These are phyloP conservation scores for Ophiognomonia clavigignenti-juglandacearum DNA, from an alignment of 2,329 filamentous ascomycete species.

Conservation along the genomic window DNA sequence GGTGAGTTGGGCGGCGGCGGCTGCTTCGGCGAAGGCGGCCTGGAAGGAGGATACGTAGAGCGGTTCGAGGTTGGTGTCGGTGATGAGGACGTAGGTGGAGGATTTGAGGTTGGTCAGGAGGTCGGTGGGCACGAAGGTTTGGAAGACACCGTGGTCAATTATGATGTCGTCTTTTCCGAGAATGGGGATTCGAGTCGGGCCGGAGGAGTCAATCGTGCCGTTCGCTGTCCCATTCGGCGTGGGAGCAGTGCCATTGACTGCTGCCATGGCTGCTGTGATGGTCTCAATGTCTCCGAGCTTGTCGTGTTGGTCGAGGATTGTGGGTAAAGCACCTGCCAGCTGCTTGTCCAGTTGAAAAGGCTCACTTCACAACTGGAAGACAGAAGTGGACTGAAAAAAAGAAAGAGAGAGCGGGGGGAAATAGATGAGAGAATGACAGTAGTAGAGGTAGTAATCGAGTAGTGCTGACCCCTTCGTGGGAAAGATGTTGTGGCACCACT, in stretches of 20 bases:
- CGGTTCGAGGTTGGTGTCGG: conserved; percentile 84
- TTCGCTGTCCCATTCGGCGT: no score
- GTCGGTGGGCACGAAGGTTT: conserved; percentile 74
- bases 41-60: conserved; percentile 78
- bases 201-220: conserved; percentile 19
- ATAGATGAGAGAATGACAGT: no score
- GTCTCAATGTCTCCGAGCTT: no score
- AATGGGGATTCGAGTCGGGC: conserved; percentile 66
- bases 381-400: no score
- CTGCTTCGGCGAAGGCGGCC: conserved; percentile 53
- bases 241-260: conserved; percentile 8
- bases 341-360: conserved; percentile 8
- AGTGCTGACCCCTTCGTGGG: no score
- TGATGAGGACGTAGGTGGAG: conserved; percentile 93
- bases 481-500: no score
- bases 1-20: conserved; percentile 21
- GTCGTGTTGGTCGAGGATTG: not conserved
- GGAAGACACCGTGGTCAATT: conserved; percentile 88
- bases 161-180: conserved; percentile 87
- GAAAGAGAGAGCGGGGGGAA: no score
- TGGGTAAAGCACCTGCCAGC: conserved; percentile 6
- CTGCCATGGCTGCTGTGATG: conserved; percentile 16
- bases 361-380: no score
- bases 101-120: conserved; percentile 72
- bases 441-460: no score